Percentiles rank a stretch among this genome's conserved stretches.
Conservation (phyloP, 495 filamentous ascomycete genomes). For the Hamigera avellanea region DNA sequence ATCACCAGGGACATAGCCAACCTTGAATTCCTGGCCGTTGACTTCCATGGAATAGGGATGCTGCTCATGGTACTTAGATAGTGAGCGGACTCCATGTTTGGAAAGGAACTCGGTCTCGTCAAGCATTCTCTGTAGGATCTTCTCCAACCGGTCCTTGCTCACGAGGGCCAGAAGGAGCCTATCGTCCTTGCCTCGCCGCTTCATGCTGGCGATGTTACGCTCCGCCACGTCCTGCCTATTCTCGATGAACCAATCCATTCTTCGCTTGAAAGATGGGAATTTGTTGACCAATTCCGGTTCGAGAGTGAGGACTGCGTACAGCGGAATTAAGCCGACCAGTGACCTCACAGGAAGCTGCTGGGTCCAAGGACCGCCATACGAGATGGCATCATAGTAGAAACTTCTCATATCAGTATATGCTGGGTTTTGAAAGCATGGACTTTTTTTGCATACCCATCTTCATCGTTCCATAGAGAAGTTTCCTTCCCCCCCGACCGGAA, state of each 20-base stretch:
- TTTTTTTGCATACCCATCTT: conserved; percentile 55
- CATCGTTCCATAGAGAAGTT: conserved; percentile 85
- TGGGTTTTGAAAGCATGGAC: not conserved
- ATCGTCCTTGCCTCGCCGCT: conserved; percentile 76
- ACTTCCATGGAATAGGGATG: conserved; percentile 93
- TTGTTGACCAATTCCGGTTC: conserved; percentile 89
- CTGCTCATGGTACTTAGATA: conserved; percentile 88
- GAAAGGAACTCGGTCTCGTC: conserved; percentile 89
- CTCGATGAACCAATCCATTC: conserved; percentile 85
- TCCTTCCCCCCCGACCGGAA: conserved; percentile 69
- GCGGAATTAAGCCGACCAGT: conserved; percentile 82
- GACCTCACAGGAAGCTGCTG: conserved; percentile 87
- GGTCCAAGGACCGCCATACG: conserved; percentile 83
- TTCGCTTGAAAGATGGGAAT: conserved; percentile 87
- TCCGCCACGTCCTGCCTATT: conserved; percentile 76
- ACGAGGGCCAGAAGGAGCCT: conserved; percentile 77
- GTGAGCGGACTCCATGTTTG: conserved; percentile 79
- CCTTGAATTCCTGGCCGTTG: conserved; percentile 79
- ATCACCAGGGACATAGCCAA: conserved; percentile 85
- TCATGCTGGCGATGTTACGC: conserved; percentile 86
- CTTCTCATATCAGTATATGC: conserved; percentile 9
- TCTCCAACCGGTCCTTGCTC: conserved; percentile 73
- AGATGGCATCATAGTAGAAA: conserved; percentile 98
- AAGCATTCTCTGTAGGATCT: conserved; percentile 83
- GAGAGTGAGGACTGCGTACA: conserved; percentile 83